Conservation (phyloP, 768 basidiomycete species). For the Suillus ampliporus region DNA sequence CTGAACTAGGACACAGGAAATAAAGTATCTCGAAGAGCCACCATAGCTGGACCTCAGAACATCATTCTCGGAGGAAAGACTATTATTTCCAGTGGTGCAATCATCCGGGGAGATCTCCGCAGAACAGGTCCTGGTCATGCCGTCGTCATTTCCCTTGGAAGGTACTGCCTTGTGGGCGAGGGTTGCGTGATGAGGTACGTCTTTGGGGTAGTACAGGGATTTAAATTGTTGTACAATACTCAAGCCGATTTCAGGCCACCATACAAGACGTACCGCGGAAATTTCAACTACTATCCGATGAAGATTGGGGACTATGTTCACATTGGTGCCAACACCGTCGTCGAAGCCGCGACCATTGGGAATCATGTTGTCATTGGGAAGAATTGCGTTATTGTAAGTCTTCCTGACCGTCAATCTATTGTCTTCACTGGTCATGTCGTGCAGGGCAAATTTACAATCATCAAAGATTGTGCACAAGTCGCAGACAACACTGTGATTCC, state of each 20-base stretch:
- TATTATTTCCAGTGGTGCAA: constrained; percentile 88
- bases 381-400: constrained; percentile 88
- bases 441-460: constrained; percentile 95
- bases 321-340: constrained; percentile 84
- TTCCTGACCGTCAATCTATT: constrained; percentile 5
- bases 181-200: constrained; percentile 84
- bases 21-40: constrained; percentile 91
- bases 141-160: constrained; percentile 90
- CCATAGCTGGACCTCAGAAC: constrained; percentile 92
- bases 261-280: constrained; percentile 88
- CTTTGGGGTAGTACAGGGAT: constrained; percentile 5
- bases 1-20: constrained; percentile 85
- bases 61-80: constrained; percentile 98
- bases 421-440: constrained; percentile 3
- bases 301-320: constrained; percentile 96
- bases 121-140: constrained; percentile 90
- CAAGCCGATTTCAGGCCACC: constrained; percentile 62
- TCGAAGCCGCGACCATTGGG: constrained; percentile 96
- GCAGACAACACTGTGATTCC: constrained; percentile 90
- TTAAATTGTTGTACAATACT: not conserved
- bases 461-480: constrained; percentile 93
- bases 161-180: constrained; percentile 92
- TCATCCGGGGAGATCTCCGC: constrained; percentile 92
- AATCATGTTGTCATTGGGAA: constrained; percentile 94
- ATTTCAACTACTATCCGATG: constrained; percentile 98